Evolutionary conservation across 2,329 filamentous ascomycete species (phyloP), one percentile per base, ranked within the genome.

Genomic region (Fonsecaea monophora): DNA sequence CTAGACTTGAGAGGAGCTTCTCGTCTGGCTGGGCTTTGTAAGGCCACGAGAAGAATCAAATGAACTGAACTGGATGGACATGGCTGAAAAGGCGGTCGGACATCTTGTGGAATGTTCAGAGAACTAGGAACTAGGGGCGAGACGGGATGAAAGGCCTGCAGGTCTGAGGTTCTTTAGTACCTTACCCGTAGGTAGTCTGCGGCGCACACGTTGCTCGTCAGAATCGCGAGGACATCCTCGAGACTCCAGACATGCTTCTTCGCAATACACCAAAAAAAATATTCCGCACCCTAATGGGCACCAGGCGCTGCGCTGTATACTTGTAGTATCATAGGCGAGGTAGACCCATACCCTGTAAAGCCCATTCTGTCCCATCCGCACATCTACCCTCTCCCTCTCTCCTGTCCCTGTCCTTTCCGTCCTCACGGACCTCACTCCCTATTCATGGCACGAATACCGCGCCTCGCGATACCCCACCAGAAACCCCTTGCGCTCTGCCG

Each of bases 401-500:
- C 25, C 25, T 25, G 25, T 25, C 25, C 25, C 25, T 25, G 25
- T 25, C 25, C 25, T 25, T 25, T 25, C 25, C 25, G 25, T 25
- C 25, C 25, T 2, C 25, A 2, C 25, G 25, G 25, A 25, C 30
- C 30, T 32, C 30, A 32, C 30, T 62, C 30, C 18, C 38, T 34
- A 38, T 35, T 21, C 4, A 18, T 35, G 54, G 38, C 54, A 68
- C 6, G 32, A 25, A 76, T 83, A 84, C 34, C 10, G 18, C 42
- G 79, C 37, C 72, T 82, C 78, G 37, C 40, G 66, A 75, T 80
- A 83, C 0, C 70, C 77, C 8, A 38, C 35, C 15, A 60, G 35
- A 3, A 50, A 50, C 9, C 45, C 45, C 45, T 13, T 1, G 21
- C 21, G n/a, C 25, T 25, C 25, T 25, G 25, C 25, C 25, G 25